Evolutionary conservation across 345 rosid genomes (phyloP).

Genomic region (Alliaria petiolata): DNA sequence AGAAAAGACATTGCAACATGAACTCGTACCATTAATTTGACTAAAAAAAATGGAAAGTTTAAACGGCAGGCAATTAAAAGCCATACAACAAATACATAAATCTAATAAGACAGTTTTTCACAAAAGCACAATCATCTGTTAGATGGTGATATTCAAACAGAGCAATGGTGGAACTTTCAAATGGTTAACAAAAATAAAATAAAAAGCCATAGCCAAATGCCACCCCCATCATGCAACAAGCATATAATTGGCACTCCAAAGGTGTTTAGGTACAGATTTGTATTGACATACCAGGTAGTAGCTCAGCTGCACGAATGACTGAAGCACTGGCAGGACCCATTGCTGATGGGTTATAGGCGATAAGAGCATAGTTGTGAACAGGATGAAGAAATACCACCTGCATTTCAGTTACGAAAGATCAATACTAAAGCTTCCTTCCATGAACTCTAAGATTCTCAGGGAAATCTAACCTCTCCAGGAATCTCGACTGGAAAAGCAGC

Average conservation of each 20-base stretch:
- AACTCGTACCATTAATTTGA: neutral
- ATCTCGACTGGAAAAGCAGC: slow-evolving; percentile 96
- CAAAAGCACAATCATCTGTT: neutral
- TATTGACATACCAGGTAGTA: slow-evolving; percentile 69
- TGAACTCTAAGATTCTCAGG: neutral
- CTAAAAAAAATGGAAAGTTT: neutral
- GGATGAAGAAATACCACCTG: slow-evolving; percentile 99
- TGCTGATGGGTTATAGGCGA: slow-evolving; percentile 85
- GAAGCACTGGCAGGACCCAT: slow-evolving; percentile 69
- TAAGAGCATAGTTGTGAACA: slow-evolving; percentile 89
- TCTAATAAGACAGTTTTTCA: neutral
- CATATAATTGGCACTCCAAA: neutral
- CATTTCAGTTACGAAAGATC: slow-evolving; percentile 23
- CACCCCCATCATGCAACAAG: neutral
- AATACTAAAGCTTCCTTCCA: slow-evolving; percentile 13
- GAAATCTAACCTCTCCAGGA: slow-evolving; percentile 80
- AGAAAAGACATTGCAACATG: neutral
- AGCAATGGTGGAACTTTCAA: slow-evolving; percentile 5
- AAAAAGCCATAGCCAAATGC: neutral
- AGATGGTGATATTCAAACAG: neutral
- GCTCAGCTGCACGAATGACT: slow-evolving; percentile 75
- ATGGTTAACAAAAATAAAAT: neutral
- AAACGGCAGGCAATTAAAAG: neutral
- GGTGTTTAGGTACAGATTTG: slow-evolving; percentile 11
- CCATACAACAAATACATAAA: neutral